Base-by-base conservation (phyloP, 2,329 filamentous ascomycete genomes). In the Colletotrichum gloeosporioides region DNA sequence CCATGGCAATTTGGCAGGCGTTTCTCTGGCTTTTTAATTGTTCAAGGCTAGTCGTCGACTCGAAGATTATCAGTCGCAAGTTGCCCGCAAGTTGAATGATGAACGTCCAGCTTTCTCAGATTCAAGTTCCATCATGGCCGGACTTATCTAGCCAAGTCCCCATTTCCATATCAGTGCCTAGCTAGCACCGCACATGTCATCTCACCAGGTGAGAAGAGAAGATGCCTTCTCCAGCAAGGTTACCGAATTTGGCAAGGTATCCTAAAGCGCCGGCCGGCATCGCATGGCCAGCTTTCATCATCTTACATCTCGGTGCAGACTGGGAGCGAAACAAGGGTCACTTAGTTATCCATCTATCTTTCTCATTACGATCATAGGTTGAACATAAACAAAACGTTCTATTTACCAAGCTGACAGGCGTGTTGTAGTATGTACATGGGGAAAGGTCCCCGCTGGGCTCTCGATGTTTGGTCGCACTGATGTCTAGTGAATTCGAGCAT, bases 261-360 rank as follows among this genome's bases (percentile, higher is more conserved):
- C 57, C 15, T 29, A 31, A 61, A n/a, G 57, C 4, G 25, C 29
- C 7, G 29, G 29, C 27, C n/a, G n/a, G n/a, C n/a, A 6, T 6
- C 9, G 36, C 36, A 10, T 44, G 36, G 8, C 1, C 16, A 1
- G 36, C 36, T 1, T 18, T 44, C 36, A 1, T 44, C 0, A 44
- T 44, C 36, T 44, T n/a, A 44, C 36, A 10, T 44, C 8, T 44
- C 36, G 36, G 4, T 44, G 16, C 1, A 5, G 16, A 44, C 36
- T 44, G 5, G 15, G 6, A 8, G 3, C 34, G 6, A 36, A 16
- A 3, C 4, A 0, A 16, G 34, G 16, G 7, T 36, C 0, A 36
- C 34, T 7, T 6, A 36, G 6, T 6, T 15, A 36, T 36, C 34
- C 15, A 36, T 1, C 2, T 1, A 39, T 39, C 36, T 39, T 9